These are phyloP conservation scores for Thielaviopsis punctulata DNA, from an alignment of 2,329 filamentous ascomycete species.

Conservation along the genomic window DNA sequence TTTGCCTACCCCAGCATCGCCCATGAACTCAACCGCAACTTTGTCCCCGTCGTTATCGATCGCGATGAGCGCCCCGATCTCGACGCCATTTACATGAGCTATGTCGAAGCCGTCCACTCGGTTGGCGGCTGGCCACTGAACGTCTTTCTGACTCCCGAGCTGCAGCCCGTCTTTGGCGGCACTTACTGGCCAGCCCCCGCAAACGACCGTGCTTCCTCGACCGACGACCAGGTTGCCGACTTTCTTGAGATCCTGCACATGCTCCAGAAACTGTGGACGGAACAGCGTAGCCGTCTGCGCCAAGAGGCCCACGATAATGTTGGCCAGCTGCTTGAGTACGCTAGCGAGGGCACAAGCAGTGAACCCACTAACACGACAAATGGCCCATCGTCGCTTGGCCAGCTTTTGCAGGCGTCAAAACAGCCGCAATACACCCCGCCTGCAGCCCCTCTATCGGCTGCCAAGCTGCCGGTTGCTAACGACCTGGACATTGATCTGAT, in stretches of 20 bases:
- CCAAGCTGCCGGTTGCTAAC: conserved; percentile 29
- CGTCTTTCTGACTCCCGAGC: conserved; percentile 84
- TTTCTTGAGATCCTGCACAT: conserved; percentile 75
- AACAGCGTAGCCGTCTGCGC: conserved; percentile 67
- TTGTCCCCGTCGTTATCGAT: conserved; percentile 85
- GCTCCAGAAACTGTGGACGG: conserved; percentile 57
- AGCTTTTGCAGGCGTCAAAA: background rate
- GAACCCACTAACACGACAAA: conserved; percentile 1
- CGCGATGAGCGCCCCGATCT: conserved; percentile 87
- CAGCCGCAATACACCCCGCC: background rate
- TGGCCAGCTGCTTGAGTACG: conserved; percentile 66
- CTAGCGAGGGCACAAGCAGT: conserved; percentile 49
- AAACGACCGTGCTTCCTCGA: conserved; percentile 22
- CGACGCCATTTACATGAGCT: conserved; percentile 96
- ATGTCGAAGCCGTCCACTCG: conserved; percentile 81
- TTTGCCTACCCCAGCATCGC: conserved; percentile 75
- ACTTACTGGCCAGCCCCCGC: conserved; percentile 87
- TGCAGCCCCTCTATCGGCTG: background rate
- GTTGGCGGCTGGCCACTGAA: conserved; percentile 90
- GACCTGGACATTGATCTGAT: conserved; percentile 77
- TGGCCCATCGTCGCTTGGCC: background rate
- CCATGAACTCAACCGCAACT: conserved; percentile 63
- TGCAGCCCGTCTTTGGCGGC: conserved; percentile 88
- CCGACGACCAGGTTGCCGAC: conserved; percentile 42
- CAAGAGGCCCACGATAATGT: conserved; percentile 73